Evolutionary conservation across 768 basidiomycete genomes (phyloP), one percentile per base, ranked within the genome.

Genomic region (Leccinellum albellum): DNA sequence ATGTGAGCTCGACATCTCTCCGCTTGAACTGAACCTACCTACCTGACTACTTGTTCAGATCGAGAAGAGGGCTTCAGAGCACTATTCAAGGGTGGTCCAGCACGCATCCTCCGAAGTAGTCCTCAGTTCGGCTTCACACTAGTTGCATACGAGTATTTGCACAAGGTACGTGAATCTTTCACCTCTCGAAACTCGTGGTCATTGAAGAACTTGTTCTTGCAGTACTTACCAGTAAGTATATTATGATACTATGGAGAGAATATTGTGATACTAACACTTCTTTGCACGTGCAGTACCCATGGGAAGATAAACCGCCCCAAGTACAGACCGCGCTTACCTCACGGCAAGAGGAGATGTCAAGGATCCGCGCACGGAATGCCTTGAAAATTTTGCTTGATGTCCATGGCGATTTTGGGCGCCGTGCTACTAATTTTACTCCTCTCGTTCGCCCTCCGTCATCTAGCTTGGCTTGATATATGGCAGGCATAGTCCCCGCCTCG

Each of bases 111-210:
- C 58, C 85, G 94, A 60, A 91, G 88, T 74, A 94, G 93, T 68
- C 88, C 89, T 59, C 90, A 98, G 71, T 98, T 99, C 70, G 95
- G 93, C 51, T 97, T 95, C 68, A 95, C 93, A 14, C 77, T 95
- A 17, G 84, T 94, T 62, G 89, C 83, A 51, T 88, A 88, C 68
- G 87, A 88, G 67, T 84, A 86, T 66, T 75, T 88, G 56, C 85
- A 88, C 63, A 82, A 81, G 76, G 80, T 83, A 62, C 71, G 76
- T 55, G 73, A 62, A 65, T 21, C 21, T 21, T n/a, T 50, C 32
- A 52, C 24, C 6, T 45, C 17, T 8, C 17, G n/a, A 33, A 15
- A 37, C 6, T 26, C 20, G 14, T 6, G n/a, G 26, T 51, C 32
- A 53, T n/a, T 52, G 32, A 59, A 42, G 33, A 31, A 33, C 52